Conservation (phyloP, 2,329 filamentous ascomycete genomes). For the Pyrenochaeta sp. region DNA sequence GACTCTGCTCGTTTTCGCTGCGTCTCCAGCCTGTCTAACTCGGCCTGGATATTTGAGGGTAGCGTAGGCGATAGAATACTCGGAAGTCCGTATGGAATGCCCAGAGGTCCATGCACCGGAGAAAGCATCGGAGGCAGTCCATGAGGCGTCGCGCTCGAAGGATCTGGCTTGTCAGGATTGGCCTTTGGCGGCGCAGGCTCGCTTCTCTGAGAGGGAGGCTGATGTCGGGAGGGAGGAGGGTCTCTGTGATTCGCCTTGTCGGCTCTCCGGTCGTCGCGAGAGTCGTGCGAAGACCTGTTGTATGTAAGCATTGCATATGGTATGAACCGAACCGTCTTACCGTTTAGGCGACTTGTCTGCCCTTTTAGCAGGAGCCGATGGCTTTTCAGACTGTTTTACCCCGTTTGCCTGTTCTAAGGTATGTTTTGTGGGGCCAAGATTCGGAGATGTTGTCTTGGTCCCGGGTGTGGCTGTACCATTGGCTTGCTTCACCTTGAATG, state of each 20-base stretch:
- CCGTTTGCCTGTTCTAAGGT: slow-evolving; percentile 33
- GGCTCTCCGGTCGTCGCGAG: slow-evolving; percentile 24
- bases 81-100: slow-evolving; percentile 55
- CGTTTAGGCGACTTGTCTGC: slow-evolving; percentile 24
- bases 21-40: slow-evolving; percentile 56
- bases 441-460: slow-evolving; percentile 43
- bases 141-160: slow-evolving; percentile 46
- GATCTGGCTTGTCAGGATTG: slow-evolving; percentile 34
- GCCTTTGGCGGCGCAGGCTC: slow-evolving; percentile 50
- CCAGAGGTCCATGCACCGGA: slow-evolving; percentile 53
- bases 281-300: slow-evolving; percentile 25
- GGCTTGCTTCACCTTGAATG: slow-evolving; percentile 66
- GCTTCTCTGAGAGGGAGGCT: slow-evolving; percentile 42
- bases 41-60: slow-evolving; percentile 63
- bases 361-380: slow-evolving; percentile 20
- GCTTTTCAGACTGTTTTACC: slow-evolving; percentile 31
- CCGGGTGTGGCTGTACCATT: slow-evolving; percentile 41
- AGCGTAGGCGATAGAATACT: slow-evolving; percentile 66
- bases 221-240: slow-evolving; percentile 18
- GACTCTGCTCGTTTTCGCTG: slow-evolving; percentile 47
- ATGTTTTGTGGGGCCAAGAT: slow-evolving; percentile 32
- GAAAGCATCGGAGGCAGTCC: slow-evolving; percentile 50
- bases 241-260: slow-evolving; percentile 23
- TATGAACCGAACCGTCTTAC: slow-evolving; percentile 17
- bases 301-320: slow-evolving; percentile 18